Conservation (phyloP, 1,284 basidiomycete genomes). For the Cryptococcus hybrid region DNA sequence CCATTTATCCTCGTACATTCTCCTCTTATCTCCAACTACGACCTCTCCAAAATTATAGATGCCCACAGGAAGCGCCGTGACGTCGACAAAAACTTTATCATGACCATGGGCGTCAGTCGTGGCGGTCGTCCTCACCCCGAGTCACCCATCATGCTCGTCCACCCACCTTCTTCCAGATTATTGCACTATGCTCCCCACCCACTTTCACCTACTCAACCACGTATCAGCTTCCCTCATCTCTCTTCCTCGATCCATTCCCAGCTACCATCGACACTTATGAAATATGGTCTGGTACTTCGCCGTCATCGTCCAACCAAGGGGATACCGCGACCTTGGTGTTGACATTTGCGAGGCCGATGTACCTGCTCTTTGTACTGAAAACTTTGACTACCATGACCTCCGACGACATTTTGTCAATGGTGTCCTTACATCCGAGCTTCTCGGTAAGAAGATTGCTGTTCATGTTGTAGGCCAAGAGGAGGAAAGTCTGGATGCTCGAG, state of each 20-base stretch:
- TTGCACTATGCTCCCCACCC: slow-evolving; percentile 47
- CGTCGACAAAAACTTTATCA: slow-evolving; percentile 87
- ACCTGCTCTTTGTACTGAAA: slow-evolving; percentile 95
- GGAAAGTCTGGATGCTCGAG: slow-evolving; percentile 16
- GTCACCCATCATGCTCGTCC: slow-evolving; percentile 50
- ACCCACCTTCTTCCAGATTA: slow-evolving; percentile 45
- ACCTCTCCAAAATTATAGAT: slow-evolving; percentile 82
- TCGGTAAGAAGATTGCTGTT: slow-evolving; percentile 83
- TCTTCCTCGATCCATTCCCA: slow-evolving; percentile 56
- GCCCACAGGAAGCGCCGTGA: slow-evolving; percentile 85
- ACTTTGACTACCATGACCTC: slow-evolving; percentile 95
- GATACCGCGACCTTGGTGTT: slow-evolving; percentile 51
- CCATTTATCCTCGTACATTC: slow-evolving; percentile 87
- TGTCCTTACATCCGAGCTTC: slow-evolving; percentile 90
- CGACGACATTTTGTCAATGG: slow-evolving; percentile 93
- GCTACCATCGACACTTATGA: slow-evolving; percentile 62
- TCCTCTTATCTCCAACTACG: slow-evolving; percentile 90
- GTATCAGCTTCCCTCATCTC: slow-evolving; percentile 41
- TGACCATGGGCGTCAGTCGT: slow-evolving; percentile 80
- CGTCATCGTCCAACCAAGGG: slow-evolving; percentile 21
- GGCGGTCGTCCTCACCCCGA: slow-evolving; percentile 50
- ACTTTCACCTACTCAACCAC: slow-evolving; percentile 35
- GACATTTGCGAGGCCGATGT: slow-evolving; percentile 59
- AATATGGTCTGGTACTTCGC: slow-evolving; percentile 67
- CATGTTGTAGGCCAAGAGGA: slow-evolving; percentile 26